phyloP scores from a whole-genome alignment of 768 basidiomycete genomes.

The Tulasnella sp. region DNA sequence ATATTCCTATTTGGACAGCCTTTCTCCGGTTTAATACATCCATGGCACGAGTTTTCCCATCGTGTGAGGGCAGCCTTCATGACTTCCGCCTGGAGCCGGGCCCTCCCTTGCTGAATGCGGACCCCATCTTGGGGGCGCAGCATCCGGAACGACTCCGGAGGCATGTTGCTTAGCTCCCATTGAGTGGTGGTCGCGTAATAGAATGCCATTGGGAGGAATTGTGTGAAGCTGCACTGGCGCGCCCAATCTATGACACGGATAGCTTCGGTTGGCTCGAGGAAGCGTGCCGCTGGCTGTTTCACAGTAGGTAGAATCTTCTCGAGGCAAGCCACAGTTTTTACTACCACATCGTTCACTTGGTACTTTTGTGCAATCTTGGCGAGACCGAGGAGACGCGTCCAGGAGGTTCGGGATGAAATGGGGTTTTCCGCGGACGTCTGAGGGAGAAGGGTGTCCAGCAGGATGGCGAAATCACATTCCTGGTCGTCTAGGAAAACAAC shows the following conservation, averaged over 20 bases:
- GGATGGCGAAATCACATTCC: background rate
- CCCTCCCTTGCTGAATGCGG: background rate
- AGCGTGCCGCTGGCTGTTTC: background rate
- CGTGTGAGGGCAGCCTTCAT: background rate
- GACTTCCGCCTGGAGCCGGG: background rate
- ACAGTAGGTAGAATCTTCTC: background rate
- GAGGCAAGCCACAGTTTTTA: background rate
- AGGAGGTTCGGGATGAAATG: background rate
- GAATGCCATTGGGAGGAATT: conserved; percentile 6
- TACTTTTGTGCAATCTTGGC: background rate
- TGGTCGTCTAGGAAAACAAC: background rate
- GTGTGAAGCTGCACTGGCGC: background rate
- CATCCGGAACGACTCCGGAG: background rate
- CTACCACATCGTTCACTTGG: background rate
- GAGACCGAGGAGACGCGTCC: background rate
- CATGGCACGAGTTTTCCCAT: background rate
- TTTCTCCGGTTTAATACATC: background rate
- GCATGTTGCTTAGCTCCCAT: background rate
- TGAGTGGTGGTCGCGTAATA: background rate
- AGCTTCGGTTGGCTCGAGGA: background rate
- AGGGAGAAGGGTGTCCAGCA: background rate
- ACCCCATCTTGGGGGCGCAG: background rate
- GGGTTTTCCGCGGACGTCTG: background rate
- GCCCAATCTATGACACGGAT: background rate
- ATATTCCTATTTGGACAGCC: background rate